These are phyloP conservation scores for Obba rivulosa DNA, from an alignment of 768 basidiomycete species.

Conservation along the genomic window DNA sequence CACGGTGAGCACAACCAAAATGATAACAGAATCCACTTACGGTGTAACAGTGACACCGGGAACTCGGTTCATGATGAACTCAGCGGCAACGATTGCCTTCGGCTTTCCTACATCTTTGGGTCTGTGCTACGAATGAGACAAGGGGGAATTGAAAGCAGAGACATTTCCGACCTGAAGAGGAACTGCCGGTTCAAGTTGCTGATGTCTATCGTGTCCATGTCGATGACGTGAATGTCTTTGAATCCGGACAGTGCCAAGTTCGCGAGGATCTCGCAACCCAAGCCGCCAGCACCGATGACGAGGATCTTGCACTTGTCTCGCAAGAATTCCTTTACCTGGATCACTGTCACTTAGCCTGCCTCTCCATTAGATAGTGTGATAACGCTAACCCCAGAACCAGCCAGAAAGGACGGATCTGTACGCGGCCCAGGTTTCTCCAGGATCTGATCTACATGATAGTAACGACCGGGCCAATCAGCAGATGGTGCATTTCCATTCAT, in stretches of 20 bases:
- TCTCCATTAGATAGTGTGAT: neutral
- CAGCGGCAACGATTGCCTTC: conserved; percentile 91
- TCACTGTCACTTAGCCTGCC: neutral
- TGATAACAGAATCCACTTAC: conserved; percentile 41
- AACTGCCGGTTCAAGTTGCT: conserved; percentile 99
- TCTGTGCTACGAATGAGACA: conserved; percentile 33
- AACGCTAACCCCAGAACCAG: conserved; percentile 70
- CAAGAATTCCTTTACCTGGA: conserved; percentile 83
- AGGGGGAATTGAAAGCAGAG: neutral
- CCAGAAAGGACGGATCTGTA: conserved; percentile 77
- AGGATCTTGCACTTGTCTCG: conserved; percentile 84
- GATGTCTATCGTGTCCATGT: conserved; percentile 99
- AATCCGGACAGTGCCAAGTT: conserved; percentile 96
- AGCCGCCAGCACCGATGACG: conserved; percentile 95
- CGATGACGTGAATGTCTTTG: conserved; percentile 98
- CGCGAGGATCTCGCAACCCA: conserved; percentile 96
- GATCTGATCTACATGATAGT: conserved; percentile 81
- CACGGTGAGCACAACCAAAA: conserved; percentile 2
- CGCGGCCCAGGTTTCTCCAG: conserved; percentile 84
- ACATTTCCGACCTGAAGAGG: conserved; percentile 71
- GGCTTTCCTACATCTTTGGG: conserved; percentile 88
- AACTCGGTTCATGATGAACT: conserved; percentile 95
- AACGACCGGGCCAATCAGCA: conserved; percentile 56
- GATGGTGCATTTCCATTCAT: conserved; percentile 31
- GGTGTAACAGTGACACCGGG: conserved; percentile 96